Evolutionary conservation across 2,329 filamentous ascomycete genomes (phyloP).

Genomic region (Cercospora zeae-maydis): DNA sequence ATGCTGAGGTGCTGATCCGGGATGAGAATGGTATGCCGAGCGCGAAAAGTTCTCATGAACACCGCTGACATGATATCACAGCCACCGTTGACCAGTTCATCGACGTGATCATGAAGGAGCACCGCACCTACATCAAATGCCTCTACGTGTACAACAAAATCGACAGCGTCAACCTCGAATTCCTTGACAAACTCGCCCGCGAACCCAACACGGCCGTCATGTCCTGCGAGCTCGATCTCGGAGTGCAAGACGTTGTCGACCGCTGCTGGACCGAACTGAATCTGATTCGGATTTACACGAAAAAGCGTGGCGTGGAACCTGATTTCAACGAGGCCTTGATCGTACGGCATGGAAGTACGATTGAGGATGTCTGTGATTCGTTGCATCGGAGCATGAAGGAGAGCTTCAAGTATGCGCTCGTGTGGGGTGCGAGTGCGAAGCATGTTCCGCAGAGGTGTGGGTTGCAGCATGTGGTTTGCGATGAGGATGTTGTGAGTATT

Average conservation of each 20-base stretch:
- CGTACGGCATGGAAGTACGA: constrained; percentile 78
- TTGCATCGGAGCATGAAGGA: constrained; percentile 94
- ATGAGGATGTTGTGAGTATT: constrained; percentile 67
- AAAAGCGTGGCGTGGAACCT: constrained; percentile 86
- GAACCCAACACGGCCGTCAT: constrained; percentile 95
- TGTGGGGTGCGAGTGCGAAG: constrained; percentile 94
- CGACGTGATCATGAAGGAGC: constrained; percentile 98
- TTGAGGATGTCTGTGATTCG: constrained; percentile 96
- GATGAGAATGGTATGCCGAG: constrained; percentile 68
- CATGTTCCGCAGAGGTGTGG: constrained; percentile 94
- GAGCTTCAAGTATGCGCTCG: constrained; percentile 96
- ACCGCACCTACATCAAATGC: constrained; percentile 91
- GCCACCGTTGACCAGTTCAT: constrained; percentile 98
- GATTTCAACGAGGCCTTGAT: constrained; percentile 90
- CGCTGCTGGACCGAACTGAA: constrained; percentile 90
- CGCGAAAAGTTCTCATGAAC: neutral
- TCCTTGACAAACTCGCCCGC: constrained; percentile 84
- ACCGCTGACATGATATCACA: constrained; percentile 27
- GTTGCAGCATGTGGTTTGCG: constrained; percentile 70
- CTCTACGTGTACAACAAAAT: constrained; percentile 99
- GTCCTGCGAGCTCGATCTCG: constrained; percentile 93
- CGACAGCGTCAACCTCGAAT: constrained; percentile 88
- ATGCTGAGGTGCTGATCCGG: constrained; percentile 91
- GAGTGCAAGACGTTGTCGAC: constrained; percentile 89
- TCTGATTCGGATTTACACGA: constrained; percentile 91